Evolutionary conservation across 1,284 basidiomycete genomes (phyloP), one percentile per base, ranked within the genome.

Genomic region (Inonotus hispidus): DNA sequence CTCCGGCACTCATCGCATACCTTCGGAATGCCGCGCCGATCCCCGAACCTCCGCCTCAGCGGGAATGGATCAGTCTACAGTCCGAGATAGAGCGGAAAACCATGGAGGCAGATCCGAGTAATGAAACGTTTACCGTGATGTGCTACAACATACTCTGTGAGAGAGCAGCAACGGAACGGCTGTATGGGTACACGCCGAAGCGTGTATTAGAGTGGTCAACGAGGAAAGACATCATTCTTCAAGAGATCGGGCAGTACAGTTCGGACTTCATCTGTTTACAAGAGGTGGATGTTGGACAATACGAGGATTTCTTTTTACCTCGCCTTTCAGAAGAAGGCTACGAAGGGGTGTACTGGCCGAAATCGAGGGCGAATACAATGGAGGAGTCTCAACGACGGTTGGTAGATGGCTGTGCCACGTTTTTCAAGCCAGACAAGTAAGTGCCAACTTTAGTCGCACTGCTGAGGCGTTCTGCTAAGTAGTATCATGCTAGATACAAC

Each of bases 181-280:
- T 98, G 74, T 99, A 99, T 74, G 95, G 94, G 10, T 99, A 99
- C 75, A 98, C 96, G 0, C 96, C 97, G 1, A 83, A 88, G 4
- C 98, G 96, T 95, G 97, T 97, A 0, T 79, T 99, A 39, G 81
- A 85, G 45, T 99, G 97, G 97, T 87, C 91, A 47, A 98, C 97
- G 72, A 85, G 97, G 63, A 95, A 94, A 74, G 90, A 94, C 65
- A 79, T 93, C 62, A 95, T 99, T 66, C 71, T 98, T 67, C 83
- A 88, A 58, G 95, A 99, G 76, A 80, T 98, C 54, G 82, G 90
- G 74, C 84, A 84, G 66, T 90, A 93, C 67, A 82, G 88, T 49
- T 83, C 93, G 59, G 97, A 99, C 75, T 88, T 99, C 67, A 75
- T 98, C 63, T 99, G 97, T 74, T 75, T 99, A 64, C 92, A 94